These are phyloP conservation scores for Chionographis japonica DNA, from an alignment of 106 monocot genomes.

Conservation along the genomic window DNA sequence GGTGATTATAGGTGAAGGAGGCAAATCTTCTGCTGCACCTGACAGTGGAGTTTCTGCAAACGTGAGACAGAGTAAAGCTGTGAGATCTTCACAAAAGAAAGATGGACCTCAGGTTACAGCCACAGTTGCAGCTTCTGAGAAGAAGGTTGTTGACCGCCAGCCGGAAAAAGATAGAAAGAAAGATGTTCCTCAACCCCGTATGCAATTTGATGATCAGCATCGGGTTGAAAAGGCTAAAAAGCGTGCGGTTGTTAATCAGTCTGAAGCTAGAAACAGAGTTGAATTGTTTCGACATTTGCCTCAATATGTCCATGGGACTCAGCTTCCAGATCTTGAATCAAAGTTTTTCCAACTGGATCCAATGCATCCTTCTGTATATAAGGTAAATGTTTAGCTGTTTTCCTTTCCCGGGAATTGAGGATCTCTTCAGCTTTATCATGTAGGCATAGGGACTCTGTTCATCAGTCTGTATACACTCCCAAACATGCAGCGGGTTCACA, in stretches of 20 bases:
- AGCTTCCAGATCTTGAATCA: slow-evolving; percentile 77
- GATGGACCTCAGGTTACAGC: slow-evolving; percentile 39
- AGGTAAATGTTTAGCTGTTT: slow-evolving; percentile 36
- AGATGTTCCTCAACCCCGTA: slow-evolving; percentile 75
- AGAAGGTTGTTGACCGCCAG: slow-evolving; percentile 48
- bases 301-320: slow-evolving; percentile 87
- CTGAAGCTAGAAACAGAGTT: slow-evolving; percentile 83
- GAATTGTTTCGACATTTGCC: slow-evolving; percentile 94
- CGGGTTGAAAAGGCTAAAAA: slow-evolving; percentile 88
- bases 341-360: slow-evolving; percentile 89
- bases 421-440: background rate
- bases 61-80: slow-evolving; percentile 38
- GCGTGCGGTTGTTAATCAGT: slow-evolving; percentile 74
- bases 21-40: slow-evolving; percentile 24
- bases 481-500: no score
- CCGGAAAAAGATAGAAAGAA: slow-evolving; percentile 77
- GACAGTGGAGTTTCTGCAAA: slow-evolving; percentile 13
- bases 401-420: background rate
- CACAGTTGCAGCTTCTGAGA: slow-evolving; percentile 40
- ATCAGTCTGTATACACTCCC: no score
- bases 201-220: slow-evolving; percentile 88
- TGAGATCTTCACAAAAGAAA: slow-evolving; percentile 63
- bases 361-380: slow-evolving; percentile 92
- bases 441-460: no score
- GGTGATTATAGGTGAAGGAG: slow-evolving; percentile 23